These are phyloP conservation scores for Ligustrum vulgare DNA, from an alignment of 257 asterid species.

Conservation along the genomic window DNA sequence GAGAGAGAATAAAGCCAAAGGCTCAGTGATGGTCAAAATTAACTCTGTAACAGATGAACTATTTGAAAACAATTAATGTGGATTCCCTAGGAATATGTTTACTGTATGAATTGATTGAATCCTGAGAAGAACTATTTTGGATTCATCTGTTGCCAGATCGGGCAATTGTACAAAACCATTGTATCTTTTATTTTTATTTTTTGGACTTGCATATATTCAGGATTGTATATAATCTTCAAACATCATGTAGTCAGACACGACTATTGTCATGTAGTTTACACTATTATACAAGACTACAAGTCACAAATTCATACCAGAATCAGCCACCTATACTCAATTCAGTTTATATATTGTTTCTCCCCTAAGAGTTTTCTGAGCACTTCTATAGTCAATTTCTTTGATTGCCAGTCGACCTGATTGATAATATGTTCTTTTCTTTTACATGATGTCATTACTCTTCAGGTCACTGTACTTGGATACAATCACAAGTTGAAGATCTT, in stretches of 20 bases:
- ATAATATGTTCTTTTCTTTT: slow-evolving; percentile 9
- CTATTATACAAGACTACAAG: slow-evolving; percentile 10
- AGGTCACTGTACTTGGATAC: slow-evolving; percentile 91
- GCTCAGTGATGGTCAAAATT: not conserved
- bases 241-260: not conserved
- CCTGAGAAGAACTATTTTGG: not conserved
- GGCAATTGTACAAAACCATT: not conserved
- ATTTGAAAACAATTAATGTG: not conserved
- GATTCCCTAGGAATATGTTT: not conserved
- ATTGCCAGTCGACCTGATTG: slow-evolving; percentile 10
- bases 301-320: not conserved
- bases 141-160: not conserved
- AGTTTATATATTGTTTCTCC: not conserved
- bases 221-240: not conserved
- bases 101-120: not conserved
- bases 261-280: not conserved
- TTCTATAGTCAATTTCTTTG: not conserved
- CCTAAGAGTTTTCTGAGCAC: slow-evolving; percentile 18
- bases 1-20: not conserved
- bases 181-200: not conserved
- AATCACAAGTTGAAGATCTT: slow-evolving; percentile 79
- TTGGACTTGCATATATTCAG: not conserved
- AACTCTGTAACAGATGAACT: not conserved
- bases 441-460: slow-evolving; percentile 21
- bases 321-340: slow-evolving; percentile 7